Evolutionary conservation across 495 filamentous ascomycete genomes (phyloP).

Genomic region (Lepraria neglecta): DNA sequence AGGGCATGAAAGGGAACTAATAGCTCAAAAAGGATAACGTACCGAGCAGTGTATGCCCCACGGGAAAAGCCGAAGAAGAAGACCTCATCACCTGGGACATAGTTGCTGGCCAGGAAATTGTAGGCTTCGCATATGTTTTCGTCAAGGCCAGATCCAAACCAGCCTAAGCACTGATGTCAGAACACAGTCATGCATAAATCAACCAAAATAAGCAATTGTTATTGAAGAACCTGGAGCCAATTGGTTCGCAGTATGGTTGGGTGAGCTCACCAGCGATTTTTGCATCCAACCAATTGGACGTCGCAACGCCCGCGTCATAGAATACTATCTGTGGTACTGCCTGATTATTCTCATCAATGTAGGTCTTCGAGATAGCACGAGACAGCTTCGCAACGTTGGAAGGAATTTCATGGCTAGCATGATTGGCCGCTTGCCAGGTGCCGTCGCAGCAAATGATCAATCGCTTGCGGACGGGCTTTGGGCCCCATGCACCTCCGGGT

Average conservation of each 20-base stretch:
- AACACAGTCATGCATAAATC: too few species aligned
- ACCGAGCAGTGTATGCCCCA: slow-evolving; percentile 51
- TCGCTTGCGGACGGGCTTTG: slow-evolving; percentile 28
- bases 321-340: slow-evolving; percentile 44
- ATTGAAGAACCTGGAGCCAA: too few species aligned
- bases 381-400: slow-evolving; percentile 41
- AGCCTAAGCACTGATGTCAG: slow-evolving; percentile 18
- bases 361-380: slow-evolving; percentile 31
- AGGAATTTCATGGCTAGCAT: slow-evolving; percentile 28
- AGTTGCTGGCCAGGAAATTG: slow-evolving; percentile 46
- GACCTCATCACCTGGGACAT: slow-evolving; percentile 47
- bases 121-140: slow-evolving; percentile 49
- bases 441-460: slow-evolving; percentile 43
- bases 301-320: slow-evolving; percentile 51
- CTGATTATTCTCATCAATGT: slow-evolving; percentile 26
- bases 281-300: slow-evolving; percentile 21
- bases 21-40: too few species aligned
- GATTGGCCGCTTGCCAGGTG: slow-evolving; percentile 36
- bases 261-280: slow-evolving; percentile 9
- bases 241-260: too few species aligned
- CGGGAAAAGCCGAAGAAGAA: slow-evolving; percentile 55
- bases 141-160: slow-evolving; percentile 35
- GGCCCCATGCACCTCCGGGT: neutral
- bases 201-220: too few species aligned
- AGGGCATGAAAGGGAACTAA: too few species aligned